These are phyloP conservation scores for Magnolia changhungtana DNA, from an alignment of 164 flowering plant genomes.

Conservation along the genomic window DNA sequence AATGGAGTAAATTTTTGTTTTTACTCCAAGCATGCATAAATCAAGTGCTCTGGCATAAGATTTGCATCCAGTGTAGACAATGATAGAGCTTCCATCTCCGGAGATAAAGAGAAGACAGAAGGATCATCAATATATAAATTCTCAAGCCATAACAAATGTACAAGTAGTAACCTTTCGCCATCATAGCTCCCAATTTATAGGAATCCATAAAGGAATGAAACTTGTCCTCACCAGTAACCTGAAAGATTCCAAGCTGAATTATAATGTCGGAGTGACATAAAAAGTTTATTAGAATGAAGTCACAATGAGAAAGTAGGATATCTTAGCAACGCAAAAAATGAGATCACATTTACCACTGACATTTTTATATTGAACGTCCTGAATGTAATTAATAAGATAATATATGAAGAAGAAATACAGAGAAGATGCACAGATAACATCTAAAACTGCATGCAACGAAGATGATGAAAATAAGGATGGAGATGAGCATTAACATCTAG, in stretches of 20 bases:
- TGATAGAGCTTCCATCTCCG: constrained; percentile 45
- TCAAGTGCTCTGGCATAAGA: constrained; percentile 68
- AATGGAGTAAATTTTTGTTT: constrained; percentile 35
- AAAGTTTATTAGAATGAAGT: neutral
- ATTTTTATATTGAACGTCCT: neutral
- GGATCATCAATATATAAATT: neutral
- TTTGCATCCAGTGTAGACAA: constrained; percentile 56
- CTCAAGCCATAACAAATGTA: neutral
- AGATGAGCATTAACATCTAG: neutral
- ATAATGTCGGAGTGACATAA: neutral
- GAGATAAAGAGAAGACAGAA: constrained; percentile 13
- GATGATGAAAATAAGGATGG: neutral
- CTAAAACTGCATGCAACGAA: neutral
- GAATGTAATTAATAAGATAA: neutral
- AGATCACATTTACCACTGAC: neutral
- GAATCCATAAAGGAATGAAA: constrained; percentile 54
- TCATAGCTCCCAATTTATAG: constrained; percentile 48
- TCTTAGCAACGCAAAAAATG: neutral
- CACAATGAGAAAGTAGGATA: no score
- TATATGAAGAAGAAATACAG: neutral
- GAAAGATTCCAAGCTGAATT: constrained; percentile 47
- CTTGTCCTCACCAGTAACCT: constrained; percentile 45
- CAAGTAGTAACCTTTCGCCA: constrained; percentile 45
- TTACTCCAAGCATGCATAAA: constrained; percentile 62
- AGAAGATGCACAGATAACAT: neutral